phyloP scores from a whole-genome alignment of 345 rosid species.

The Camelina neglecta region DNA sequence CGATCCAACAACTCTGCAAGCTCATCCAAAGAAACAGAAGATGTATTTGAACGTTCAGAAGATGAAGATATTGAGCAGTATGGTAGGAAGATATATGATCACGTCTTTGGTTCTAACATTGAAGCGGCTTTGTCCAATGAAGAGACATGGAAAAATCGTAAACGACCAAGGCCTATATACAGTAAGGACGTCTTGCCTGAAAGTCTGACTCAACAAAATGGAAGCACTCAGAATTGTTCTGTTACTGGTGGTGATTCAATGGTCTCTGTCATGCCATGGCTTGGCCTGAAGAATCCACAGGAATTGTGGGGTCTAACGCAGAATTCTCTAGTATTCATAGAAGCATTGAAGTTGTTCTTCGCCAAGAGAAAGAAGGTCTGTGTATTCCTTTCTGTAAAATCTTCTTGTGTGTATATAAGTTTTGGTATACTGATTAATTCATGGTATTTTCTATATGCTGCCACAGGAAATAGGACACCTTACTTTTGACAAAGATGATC shows the following conservation, averaged over 20 bases:
- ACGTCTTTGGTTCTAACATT: slow-evolving; percentile 95
- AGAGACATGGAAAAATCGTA: slow-evolving; percentile 94
- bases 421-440: not conserved
- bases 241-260: slow-evolving; percentile 49
- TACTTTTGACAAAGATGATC: slow-evolving; percentile 98
- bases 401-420: not conserved
- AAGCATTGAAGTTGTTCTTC: slow-evolving; percentile 81
- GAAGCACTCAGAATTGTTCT: slow-evolving; percentile 53
- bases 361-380: slow-evolving; percentile 76
- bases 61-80: slow-evolving; percentile 83
- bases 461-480: slow-evolving; percentile 88
- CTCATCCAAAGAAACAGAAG: slow-evolving; percentile 68
- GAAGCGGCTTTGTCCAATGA: slow-evolving; percentile 90
- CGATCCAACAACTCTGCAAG: slow-evolving; percentile 69
- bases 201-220: slow-evolving; percentile 62
- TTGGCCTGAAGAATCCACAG: slow-evolving; percentile 98
- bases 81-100: slow-evolving; percentile 95
- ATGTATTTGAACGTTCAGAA: slow-evolving; percentile 70
- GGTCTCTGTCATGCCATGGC: slow-evolving; percentile 74
- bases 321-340: slow-evolving; percentile 80
- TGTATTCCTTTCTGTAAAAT: slow-evolving; percentile 30
- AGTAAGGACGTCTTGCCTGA: slow-evolving; percentile 65
- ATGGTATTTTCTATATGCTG: slow-evolving; percentile 17
- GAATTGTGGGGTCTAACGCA: slow-evolving; percentile 87
- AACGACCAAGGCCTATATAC: slow-evolving; percentile 82